Evolutionary conservation across 164 flowering plant genomes (phyloP).

Genomic region (Stephania cephalantha): DNA sequence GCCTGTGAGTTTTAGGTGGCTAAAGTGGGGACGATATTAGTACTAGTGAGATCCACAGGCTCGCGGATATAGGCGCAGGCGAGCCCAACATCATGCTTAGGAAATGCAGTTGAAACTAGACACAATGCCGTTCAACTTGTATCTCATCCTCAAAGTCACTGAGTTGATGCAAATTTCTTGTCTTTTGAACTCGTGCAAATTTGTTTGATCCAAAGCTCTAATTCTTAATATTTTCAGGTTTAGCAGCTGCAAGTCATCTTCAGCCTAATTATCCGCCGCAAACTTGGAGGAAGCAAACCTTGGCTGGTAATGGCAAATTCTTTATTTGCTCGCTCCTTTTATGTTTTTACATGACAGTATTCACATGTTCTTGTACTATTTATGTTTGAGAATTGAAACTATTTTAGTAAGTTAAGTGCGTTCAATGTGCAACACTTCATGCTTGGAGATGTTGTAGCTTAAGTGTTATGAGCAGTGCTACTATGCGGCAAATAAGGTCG

Average conservation of each 20-base stretch:
- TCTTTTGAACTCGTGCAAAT: neutral
- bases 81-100: too few relatives aligned
- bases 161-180: neutral
- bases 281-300: slow-evolving; percentile 10
- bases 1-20: too few relatives aligned
- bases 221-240: slow-evolving; percentile 19
- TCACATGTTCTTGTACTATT: neutral
- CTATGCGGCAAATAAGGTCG: neutral
- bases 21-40: too few relatives aligned
- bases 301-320: slow-evolving; percentile 16
- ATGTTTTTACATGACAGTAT: neutral
- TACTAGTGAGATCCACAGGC: too few relatives aligned
- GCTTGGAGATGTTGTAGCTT: too few relatives aligned
- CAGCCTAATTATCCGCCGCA: slow-evolving; percentile 24
- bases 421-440: too few relatives aligned
- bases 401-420: too few relatives aligned
- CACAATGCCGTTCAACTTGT: too few relatives aligned
- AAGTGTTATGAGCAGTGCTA: too few relatives aligned
- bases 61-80: too few relatives aligned
- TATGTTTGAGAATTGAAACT: neutral
- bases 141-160: neutral
- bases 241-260: slow-evolving; percentile 13
- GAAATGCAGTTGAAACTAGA: too few relatives aligned
- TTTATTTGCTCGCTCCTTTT: neutral
- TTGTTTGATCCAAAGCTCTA: neutral